These are phyloP conservation scores for Coriaria nepalensis DNA, from an alignment of 306 rosid genomes.

Conservation along the genomic window DNA sequence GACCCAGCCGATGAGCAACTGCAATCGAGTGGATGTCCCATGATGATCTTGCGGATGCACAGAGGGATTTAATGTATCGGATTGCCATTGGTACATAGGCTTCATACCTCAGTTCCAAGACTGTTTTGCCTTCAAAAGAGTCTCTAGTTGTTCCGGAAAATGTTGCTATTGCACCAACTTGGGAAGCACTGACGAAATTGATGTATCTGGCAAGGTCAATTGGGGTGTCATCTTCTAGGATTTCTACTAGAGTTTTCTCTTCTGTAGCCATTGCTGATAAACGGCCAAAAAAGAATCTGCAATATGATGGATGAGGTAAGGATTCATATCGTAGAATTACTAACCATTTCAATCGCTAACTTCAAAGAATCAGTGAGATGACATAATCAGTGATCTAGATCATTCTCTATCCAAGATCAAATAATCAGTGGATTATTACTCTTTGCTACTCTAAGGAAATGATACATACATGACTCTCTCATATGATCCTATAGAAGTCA, in stretches of 20 bases:
- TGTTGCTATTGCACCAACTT: conserved; percentile 85
- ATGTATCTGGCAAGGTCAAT: conserved; percentile 54
- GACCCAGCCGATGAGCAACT: conserved; percentile 67
- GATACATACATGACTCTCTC: no score
- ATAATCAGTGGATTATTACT: no score
- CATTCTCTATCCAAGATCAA: no score
- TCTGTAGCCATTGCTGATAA: conserved; percentile 43
- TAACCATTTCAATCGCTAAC: no score
- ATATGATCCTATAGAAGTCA: no score
- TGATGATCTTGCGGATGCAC: conserved; percentile 59
- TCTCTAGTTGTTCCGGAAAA: conserved; percentile 83
- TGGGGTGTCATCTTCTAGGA: conserved; percentile 38
- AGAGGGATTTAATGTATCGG: conserved; percentile 47
- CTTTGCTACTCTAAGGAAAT: no score
- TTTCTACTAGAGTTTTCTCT: conserved; percentile 52
- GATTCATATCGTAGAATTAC: no score
- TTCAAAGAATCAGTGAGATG: no score
- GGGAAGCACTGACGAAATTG: conserved; percentile 54
- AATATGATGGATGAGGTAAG: no score
- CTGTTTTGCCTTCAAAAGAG: conserved; percentile 69
- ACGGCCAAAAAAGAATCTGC: no score
- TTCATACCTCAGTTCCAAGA: conserved; percentile 69
- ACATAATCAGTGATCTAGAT: no score
- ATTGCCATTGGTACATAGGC: conserved; percentile 85
- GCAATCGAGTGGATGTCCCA: conserved; percentile 79